These are phyloP conservation scores for Scheffersomyces parashehatae DNA, from an alignment of 1,139 yeast genomes.

Conservation along the genomic window DNA sequence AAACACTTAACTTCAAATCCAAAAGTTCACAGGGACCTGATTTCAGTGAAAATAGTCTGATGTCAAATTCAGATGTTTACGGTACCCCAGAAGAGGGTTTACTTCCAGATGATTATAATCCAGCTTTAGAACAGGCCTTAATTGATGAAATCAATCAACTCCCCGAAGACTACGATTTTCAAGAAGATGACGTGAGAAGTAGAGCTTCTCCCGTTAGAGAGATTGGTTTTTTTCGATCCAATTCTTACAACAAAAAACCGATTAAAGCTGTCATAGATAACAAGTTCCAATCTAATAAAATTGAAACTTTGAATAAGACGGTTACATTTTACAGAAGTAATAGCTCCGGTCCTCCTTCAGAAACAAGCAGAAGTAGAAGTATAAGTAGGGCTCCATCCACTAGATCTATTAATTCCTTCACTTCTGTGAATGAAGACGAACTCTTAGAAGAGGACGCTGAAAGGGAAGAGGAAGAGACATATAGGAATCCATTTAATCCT, in stretches of 20 bases:
- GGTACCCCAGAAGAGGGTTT: background rate
- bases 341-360: conserved; percentile 25
- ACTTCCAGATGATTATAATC: conserved; percentile 11
- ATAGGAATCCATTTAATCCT: background rate
- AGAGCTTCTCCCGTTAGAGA: background rate
- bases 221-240: conserved; percentile 26
- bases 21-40: background rate
- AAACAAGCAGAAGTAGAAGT: conserved; percentile 15
- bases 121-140: conserved; percentile 33
- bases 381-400: conserved; percentile 31
- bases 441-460: conserved; percentile 16
- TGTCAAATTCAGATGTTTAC: too few species aligned
- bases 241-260: conserved; percentile 42
- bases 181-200: conserved; percentile 26
- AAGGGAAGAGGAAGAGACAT: conserved; percentile 9
- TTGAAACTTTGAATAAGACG: conserved; percentile 52
- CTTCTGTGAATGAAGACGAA: conserved; percentile 23
- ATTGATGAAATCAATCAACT: conserved; percentile 57
- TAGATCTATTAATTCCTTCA: conserved; percentile 27
- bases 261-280: conserved; percentile 26
- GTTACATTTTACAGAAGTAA: conserved; percentile 52
- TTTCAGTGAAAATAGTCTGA: background rate
- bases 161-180: conserved; percentile 63
- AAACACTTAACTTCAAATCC: conserved; percentile 18
- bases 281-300: conserved; percentile 37